Evolutionary conservation across 805 yeast genomes (phyloP), one percentile per base, ranked within the genome.

Genomic region (Saccharomycopsis fibuligera): DNA sequence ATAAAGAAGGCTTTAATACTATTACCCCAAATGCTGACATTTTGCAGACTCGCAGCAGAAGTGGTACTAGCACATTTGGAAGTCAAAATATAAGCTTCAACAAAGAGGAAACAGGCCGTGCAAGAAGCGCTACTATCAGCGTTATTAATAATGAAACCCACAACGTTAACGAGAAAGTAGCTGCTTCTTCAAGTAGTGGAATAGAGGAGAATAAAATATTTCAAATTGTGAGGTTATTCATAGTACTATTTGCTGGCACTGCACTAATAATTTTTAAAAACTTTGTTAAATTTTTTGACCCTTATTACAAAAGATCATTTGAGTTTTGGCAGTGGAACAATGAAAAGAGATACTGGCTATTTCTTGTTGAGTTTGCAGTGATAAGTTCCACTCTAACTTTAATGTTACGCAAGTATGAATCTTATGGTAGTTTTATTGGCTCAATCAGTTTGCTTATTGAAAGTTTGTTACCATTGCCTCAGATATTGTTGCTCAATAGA

Each of bases 321-420:
- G 63, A 72, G 35, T 86, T 89, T 59, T 89, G 96, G 96, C 95
- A 87, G 63, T 89, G 96, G 96, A 70, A 73, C 56, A 71, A 75
- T 4, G 76, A 76, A 50, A 57, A 48, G 6, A 66, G 62, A 35
- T 86, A 76, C 62, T 85, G 88, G 89, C 68, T 66, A 55, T 87
- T 85, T 59, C 57, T 88, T 6, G 59, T 63, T 0, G 58, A 65
- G 4, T 82, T 81, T 55, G 54, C 74, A 2, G 59, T 63, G 2
- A 44, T 66, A 10, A 72, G 76, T 47, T 62, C 69, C 2, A 54
- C 68, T 3, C 48, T 71, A 16, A 77, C 83, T 3, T 43, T 67
- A 1, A 25, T 73, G 1, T 63, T 79, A 41, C 64, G 62, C 16
- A 50, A 63, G 2, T 64, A 51, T 46, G 56, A 59, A n/a, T 37